A percentile compares a stretch with the other conserved stretches of the same genome.
phyloP scores from a whole-genome alignment of 106 monocot genomes.

The Amphibolis antarctica region DNA sequence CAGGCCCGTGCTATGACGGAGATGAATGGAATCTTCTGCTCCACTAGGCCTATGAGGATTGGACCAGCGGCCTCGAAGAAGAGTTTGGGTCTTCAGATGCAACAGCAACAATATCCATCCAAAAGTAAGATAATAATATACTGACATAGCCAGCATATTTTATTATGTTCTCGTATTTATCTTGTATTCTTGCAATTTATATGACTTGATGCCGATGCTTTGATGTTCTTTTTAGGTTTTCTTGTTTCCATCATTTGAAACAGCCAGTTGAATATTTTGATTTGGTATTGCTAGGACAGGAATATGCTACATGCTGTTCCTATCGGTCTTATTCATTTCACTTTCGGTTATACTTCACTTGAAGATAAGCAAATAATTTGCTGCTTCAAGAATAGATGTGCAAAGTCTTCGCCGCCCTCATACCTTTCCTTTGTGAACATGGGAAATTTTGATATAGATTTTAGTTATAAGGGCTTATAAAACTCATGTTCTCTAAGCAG shows the following conservation, averaged over 20 bases:
- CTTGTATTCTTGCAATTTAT: background rate
- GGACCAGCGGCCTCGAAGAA: constrained; percentile 69
- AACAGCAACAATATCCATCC: constrained; percentile 21
- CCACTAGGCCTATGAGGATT: constrained; percentile 70
- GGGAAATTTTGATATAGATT: constrained; percentile 42
- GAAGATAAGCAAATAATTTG: constrained; percentile 12
- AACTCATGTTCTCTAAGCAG: constrained; percentile 89
- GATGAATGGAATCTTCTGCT: constrained; percentile 76
- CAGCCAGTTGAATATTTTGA: constrained; percentile 2
- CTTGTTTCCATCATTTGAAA: background rate
- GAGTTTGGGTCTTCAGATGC: constrained; percentile 22
- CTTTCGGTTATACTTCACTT: background rate
- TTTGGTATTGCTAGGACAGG: background rate
- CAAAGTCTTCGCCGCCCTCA: constrained; percentile 32
- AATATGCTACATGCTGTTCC: constrained; percentile 7
- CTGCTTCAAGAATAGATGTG: constrained; percentile 23
- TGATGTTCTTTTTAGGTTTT: background rate
- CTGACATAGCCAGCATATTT: background rate
- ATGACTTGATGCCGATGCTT: background rate
- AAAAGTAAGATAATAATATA: constrained; percentile 31
- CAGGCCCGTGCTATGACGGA: constrained; percentile 70
- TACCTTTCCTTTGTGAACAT: constrained; percentile 42
- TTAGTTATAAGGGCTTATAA: constrained; percentile 49
- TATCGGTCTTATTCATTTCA: constrained; percentile 1
- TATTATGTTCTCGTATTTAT: background rate